Base-by-base conservation (phyloP, 2,329 filamentous ascomycete genomes). In the Arthrocladium fulminans region DNA sequence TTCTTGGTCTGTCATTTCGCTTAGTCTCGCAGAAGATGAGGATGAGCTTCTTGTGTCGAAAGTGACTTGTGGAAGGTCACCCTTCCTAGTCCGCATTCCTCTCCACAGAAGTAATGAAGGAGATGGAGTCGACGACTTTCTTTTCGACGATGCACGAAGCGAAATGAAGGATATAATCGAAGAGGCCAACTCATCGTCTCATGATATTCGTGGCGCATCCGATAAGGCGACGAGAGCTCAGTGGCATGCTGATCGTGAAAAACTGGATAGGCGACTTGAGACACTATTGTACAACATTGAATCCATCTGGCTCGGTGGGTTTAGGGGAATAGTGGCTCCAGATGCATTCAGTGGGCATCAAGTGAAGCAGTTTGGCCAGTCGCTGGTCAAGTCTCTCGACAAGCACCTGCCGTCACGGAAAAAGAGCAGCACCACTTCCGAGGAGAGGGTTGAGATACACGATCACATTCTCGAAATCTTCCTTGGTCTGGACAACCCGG, bases 281-380 rank as follows among this genome's bases (percentile, higher is more conserved):
- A 82, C 86, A 44, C 75, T 98, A 8, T 73, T 98, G 1, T 74
- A 81, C 47, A 94, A 88, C 51, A 84, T 98, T 32, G 90, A 98
- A 65, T 84, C 86, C 52, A 82, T 92, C 19, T 98, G 92, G 92
- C 78, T 98, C 3, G 89, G 90, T 42, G 92, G 92, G 0, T 98
- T 98, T 74, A 84, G 82, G 49, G 89, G 90, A 13, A 83, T 98
- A n/a, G 90, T 98, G 61, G 89, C 88, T 1, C 84, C 86, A 47
- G 78, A 85, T 46, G 66, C 72, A 42, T 74, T 76, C 30, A 74
- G 83, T 17, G 69, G 77, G 1, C 75, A 81, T 22, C 70, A 86
- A 9, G 69, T 97, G 25, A 76, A 79, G 3, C 79, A 79, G 24
- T 97, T 98, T 62, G 80, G 88, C 27, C 80, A 78, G 61, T 79